Percentiles rank a stretch among this genome's conserved stretches.
Evolutionary conservation across 441 rosid genomes (phyloP).

Genomic region (Gossypium aridum): DNA sequence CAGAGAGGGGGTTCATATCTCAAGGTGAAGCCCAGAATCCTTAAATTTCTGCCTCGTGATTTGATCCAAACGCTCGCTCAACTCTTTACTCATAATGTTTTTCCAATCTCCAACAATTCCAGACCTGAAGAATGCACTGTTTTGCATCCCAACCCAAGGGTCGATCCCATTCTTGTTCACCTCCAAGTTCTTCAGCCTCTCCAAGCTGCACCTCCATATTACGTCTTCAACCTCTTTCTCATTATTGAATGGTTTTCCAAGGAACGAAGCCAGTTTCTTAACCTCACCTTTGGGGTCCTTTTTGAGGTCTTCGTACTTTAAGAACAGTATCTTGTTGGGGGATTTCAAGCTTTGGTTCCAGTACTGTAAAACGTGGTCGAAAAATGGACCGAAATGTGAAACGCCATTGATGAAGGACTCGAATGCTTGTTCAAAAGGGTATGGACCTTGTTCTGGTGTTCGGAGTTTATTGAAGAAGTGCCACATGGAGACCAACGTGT

Average conservation of each 20-base stretch:
- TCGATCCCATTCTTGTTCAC: conserved; percentile 38
- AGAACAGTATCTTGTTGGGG: conserved; percentile 34
- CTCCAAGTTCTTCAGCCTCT: conserved; percentile 41
- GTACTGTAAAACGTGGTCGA: conserved; percentile 48
- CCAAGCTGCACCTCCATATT: conserved; percentile 41
- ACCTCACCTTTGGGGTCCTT: conserved; percentile 24
- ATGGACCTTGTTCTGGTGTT: conserved; percentile 18
- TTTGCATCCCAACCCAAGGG: conserved; percentile 18
- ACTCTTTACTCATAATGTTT: conserved; percentile 33
- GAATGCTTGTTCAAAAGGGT: conserved; percentile 33
- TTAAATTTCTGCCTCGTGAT: conserved; percentile 28
- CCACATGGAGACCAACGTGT: conserved; percentile 62
- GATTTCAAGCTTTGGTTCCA: conserved; percentile 38
- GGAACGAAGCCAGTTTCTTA: conserved; percentile 33
- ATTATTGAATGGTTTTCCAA: conserved; percentile 29
- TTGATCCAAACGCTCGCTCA: conserved; percentile 33
- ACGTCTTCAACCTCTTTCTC: conserved; percentile 29
- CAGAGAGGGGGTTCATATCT: not conserved
- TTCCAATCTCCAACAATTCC: conserved; percentile 55
- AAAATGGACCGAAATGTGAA: conserved; percentile 45
- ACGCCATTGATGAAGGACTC: conserved; percentile 47
- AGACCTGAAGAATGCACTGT: conserved; percentile 33
- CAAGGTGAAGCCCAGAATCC: conserved; percentile 20
- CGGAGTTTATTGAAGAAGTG: conserved; percentile 42
- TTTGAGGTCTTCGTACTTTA: conserved; percentile 45